Evolutionary conservation across 208 protist species (phyloP).

Genomic region (Naegleria lovaniensis): DNA sequence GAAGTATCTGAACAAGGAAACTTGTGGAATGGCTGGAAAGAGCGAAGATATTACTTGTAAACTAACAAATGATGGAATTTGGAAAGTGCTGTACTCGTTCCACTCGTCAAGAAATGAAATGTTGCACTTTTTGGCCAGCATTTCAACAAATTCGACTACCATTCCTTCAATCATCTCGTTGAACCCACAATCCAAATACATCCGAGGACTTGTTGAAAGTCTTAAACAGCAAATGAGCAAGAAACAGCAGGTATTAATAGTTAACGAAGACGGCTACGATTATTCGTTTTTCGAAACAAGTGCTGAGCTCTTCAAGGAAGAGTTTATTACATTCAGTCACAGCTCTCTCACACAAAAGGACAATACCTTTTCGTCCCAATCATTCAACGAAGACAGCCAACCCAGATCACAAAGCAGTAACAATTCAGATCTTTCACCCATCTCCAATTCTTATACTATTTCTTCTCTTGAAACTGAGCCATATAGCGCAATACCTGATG

Average conservation of each 20-base stretch:
- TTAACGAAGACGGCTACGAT: neutral
- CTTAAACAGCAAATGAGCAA: neutral
- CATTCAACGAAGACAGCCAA: neutral
- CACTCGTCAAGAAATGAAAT: neutral
- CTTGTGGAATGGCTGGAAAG: neutral
- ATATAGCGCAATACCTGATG: neutral
- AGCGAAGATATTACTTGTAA: neutral
- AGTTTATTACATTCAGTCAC: neutral
- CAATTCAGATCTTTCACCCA: neutral
- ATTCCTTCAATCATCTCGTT: neutral
- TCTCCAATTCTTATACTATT: neutral
- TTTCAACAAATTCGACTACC: neutral
- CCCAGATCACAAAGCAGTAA: neutral
- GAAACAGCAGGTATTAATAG: neutral
- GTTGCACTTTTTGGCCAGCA: neutral
- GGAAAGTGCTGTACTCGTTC: neutral
- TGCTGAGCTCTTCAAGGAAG: neutral
- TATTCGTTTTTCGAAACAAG: neutral
- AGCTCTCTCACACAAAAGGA: neutral
- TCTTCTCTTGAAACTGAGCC: neutral
- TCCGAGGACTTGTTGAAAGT: neutral
- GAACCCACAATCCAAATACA: neutral
- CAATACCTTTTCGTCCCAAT: neutral
- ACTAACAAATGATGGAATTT: neutral
- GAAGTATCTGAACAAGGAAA: conserved; percentile 1